A percentile compares a stretch with the other conserved stretches of the same genome.
Conservation (phyloP, 331 rosid species). For the Stylosanthes scabra region DNA sequence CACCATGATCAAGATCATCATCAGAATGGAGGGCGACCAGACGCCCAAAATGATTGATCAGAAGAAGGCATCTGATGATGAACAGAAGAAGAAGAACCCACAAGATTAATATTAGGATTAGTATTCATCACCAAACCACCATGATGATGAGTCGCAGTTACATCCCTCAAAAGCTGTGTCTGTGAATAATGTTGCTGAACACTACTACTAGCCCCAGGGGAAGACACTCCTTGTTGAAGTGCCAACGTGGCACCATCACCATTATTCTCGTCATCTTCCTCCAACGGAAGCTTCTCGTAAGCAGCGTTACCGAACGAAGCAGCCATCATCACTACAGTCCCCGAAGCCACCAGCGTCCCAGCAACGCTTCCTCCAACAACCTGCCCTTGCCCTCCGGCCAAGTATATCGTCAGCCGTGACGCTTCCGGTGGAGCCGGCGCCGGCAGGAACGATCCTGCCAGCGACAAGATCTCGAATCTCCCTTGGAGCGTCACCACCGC, state of each 20-base stretch:
- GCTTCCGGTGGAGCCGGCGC: conserved; percentile 95
- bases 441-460: conserved; percentile 81
- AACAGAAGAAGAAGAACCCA: conserved; percentile 57
- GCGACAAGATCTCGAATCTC: conserved; percentile 81
- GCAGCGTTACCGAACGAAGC: conserved; percentile 88
- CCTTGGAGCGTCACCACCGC: conserved; percentile 48
- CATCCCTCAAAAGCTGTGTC: conserved; percentile 52
- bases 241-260: conserved; percentile 41
- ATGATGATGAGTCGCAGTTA: conserved; percentile 52
- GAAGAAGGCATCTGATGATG: conserved; percentile 59
- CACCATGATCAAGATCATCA: no score
- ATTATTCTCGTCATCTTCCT: conserved; percentile 53
- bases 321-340: conserved; percentile 79
- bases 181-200: conserved; percentile 43
- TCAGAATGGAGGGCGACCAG: conserved; percentile 66
- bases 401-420: conserved; percentile 77
- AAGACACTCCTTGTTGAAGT: conserved; percentile 46
- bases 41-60: conserved; percentile 62
- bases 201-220: conserved; percentile 50
- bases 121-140: conserved; percentile 40
- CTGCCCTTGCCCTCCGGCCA: conserved; percentile 94
- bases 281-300: conserved; percentile 81
- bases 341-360: conserved; percentile 69
- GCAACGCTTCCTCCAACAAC: conserved; percentile 89
- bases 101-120: conserved; percentile 71